These are phyloP conservation scores for Chrysoporthe cubensis DNA, from an alignment of 2,329 filamentous ascomycete genomes.

Conservation along the genomic window DNA sequence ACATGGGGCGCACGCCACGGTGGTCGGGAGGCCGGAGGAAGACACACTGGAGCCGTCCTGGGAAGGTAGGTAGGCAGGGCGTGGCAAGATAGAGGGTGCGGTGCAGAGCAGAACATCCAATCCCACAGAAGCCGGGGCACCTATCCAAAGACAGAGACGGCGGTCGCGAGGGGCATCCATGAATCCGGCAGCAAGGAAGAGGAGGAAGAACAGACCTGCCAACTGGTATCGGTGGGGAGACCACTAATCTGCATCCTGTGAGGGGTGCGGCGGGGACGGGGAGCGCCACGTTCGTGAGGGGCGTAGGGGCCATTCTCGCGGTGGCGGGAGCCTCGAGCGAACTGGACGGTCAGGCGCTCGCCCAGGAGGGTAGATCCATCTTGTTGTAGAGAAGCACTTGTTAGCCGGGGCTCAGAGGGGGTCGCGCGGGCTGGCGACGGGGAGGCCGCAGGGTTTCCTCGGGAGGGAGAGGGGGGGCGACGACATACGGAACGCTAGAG, in stretches of 20 bases:
- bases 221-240: conserved; percentile 97
- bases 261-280: conserved; percentile 88
- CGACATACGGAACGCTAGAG: conserved; percentile 64
- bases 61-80: conserved; percentile 16
- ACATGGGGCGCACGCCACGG: conserved; percentile 20
- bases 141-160: conserved; percentile 29
- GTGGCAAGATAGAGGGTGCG: conserved; percentile 12
- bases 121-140: conserved; percentile 24
- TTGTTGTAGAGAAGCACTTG: conserved; percentile 46
- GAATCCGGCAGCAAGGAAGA: conserved; percentile 57
- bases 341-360: conserved; percentile 95
- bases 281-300: conserved; percentile 60
- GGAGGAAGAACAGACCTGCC: conserved; percentile 92
- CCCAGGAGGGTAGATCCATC: conserved; percentile 99
- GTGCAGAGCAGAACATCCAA: conserved; percentile 21
- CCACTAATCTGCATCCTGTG: conserved; percentile 98
- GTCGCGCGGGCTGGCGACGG: conserved; percentile 35
- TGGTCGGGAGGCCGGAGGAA: conserved; percentile 25
- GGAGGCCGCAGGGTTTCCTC: conserved; percentile 35
- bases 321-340: conserved; percentile 81
- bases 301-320: conserved; percentile 52
- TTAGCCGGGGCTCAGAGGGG: conserved; percentile 42
- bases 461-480: conserved; percentile 38
- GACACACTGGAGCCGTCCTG: conserved; percentile 30
- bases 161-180: conserved; percentile 38